Base-by-base conservation (phyloP, 2,329 filamentous ascomycete genomes). In the Talaromyces piceae region DNA sequence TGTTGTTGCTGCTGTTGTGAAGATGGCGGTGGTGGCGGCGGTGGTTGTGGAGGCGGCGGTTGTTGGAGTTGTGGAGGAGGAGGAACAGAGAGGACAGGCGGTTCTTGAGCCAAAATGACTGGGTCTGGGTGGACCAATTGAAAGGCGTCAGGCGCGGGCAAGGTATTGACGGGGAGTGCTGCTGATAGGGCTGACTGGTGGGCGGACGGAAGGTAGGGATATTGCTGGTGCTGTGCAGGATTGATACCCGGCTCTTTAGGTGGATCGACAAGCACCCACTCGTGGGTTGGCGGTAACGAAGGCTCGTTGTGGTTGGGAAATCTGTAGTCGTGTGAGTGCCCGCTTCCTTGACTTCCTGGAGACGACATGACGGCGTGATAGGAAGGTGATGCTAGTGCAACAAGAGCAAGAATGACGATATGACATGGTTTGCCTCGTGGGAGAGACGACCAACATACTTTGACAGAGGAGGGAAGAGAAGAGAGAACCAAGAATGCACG, bases 251-350 rank as follows among this genome's bases (percentile, higher is more conserved):
- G 37, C 18, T 43, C 26, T 30, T 22, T 28, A 33, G 43, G 16
- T 45, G 43, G 39, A 20, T 30, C n/a, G 28, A 20, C 45, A 23
- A 37, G 27, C 45, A 46, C 23, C 11, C 46, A 41, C 27, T 39
- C 45, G 18, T 53, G 31, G 27, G 23, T 44, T 41, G 41, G 27
- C 22, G 41, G 39, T 8, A 30, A 45, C 16, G 37, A n/a, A 28
- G 41, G 27, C 13, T 41, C n/a, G 27, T 22, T 41, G 26, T 41
- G 22, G 28, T 23, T 28, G 25, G 44, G 41, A 37, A 37, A 23
- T 44, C 44, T 50, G 33, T 37, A 46, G 48, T 49, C 9, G 22
- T 18, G 53, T 55, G 50, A 55, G 53, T 45, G 23, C 47, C 45
- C 30, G 41, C 30, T 52, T 22, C 39, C 41, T 31, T 37, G 27